Evolutionary conservation across 768 basidiomycete genomes (phyloP).

Genomic region (Kwoniella europaea): DNA sequence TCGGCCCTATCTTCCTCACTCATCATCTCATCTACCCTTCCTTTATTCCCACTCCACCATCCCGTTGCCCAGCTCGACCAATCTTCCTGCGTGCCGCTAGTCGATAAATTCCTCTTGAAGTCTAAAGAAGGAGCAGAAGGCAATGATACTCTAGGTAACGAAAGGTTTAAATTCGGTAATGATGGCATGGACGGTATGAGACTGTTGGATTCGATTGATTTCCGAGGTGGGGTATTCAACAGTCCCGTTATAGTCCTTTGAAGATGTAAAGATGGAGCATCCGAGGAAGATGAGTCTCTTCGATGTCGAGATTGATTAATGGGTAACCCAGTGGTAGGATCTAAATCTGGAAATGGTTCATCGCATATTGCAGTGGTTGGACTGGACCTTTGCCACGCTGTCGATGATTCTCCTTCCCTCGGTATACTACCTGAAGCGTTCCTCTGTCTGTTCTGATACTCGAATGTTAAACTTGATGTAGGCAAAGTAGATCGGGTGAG

Average conservation of each 20-base stretch:
- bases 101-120: conserved; percentile 30
- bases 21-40: conserved; percentile 62
- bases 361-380: conserved; percentile 22
- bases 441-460: conserved; percentile 4
- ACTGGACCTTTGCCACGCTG: conserved; percentile 28
- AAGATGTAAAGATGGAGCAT: conserved; percentile 42
- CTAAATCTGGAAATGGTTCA: conserved; percentile 46
- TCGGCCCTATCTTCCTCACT: conserved; percentile 65
- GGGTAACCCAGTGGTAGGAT: conserved; percentile 48
- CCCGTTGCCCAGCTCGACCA: conserved; percentile 43
- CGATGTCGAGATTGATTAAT: conserved; percentile 6
- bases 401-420: conserved; percentile 32
- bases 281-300: conserved; percentile 21
- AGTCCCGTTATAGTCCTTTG: conserved; percentile 50
- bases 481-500: conserved; percentile 47
- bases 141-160: conserved; percentile 18
- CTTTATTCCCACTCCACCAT: conserved; percentile 61
- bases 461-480: conserved; percentile 41
- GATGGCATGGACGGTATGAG: conserved; percentile 21
- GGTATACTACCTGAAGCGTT: not conserved
- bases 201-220: conserved; percentile 1
- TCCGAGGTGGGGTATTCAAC: conserved; percentile 11
- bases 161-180: conserved; percentile 21
- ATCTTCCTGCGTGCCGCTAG: conserved; percentile 35
- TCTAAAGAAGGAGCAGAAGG: conserved; percentile 21